Percentiles rank a stretch among this genome's conserved stretches.
These are phyloP conservation scores for Aspergillus luchuensis DNA, from an alignment of 2,329 filamentous ascomycete genomes.

Conservation along the genomic window DNA sequence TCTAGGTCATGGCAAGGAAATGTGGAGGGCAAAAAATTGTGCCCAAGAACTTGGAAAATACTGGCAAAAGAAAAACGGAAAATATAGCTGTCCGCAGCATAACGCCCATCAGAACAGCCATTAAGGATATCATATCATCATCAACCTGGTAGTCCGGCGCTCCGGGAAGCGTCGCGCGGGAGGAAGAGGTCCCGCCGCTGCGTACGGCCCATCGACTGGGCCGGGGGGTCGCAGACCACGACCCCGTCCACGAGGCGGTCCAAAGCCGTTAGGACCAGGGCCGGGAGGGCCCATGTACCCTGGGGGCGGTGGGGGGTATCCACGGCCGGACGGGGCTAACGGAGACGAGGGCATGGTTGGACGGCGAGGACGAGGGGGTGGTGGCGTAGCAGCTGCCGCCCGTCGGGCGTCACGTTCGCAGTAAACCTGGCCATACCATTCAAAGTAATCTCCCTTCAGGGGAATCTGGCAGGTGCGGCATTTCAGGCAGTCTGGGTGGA, in stretches of 20 bases:
- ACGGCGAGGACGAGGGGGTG: slow-evolving; percentile 39
- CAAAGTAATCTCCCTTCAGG: slow-evolving; percentile 84
- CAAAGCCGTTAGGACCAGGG: slow-evolving; percentile 19
- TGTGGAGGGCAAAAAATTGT: background rate
- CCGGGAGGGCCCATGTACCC: slow-evolving; percentile 22
- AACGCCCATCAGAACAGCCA: background rate
- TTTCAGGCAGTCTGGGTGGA: slow-evolving; percentile 83
- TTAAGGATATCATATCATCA: slow-evolving; percentile 46
- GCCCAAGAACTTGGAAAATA: background rate
- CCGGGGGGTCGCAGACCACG: slow-evolving; percentile 22
- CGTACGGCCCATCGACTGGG: slow-evolving; percentile 28
- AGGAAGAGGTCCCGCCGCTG: slow-evolving; percentile 13
- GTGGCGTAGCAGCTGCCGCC: slow-evolving; percentile 45
- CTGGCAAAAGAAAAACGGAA: background rate
- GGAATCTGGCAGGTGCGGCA: slow-evolving; percentile 73
- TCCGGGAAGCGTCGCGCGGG: slow-evolving; percentile 45
- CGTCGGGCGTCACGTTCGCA: slow-evolving; percentile 84
- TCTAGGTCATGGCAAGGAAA: background rate
- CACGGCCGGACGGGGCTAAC: slow-evolving; percentile 29
- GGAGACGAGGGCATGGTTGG: slow-evolving; percentile 39
- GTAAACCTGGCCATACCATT: slow-evolving; percentile 76
- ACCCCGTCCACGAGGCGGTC: slow-evolving; percentile 3
- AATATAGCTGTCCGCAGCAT: background rate
- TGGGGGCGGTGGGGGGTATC: slow-evolving; percentile 25
- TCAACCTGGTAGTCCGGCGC: slow-evolving; percentile 51